Base-by-base conservation (phyloP, 176 grass and related monocot genomes). In the Carex cristatella region DNA sequence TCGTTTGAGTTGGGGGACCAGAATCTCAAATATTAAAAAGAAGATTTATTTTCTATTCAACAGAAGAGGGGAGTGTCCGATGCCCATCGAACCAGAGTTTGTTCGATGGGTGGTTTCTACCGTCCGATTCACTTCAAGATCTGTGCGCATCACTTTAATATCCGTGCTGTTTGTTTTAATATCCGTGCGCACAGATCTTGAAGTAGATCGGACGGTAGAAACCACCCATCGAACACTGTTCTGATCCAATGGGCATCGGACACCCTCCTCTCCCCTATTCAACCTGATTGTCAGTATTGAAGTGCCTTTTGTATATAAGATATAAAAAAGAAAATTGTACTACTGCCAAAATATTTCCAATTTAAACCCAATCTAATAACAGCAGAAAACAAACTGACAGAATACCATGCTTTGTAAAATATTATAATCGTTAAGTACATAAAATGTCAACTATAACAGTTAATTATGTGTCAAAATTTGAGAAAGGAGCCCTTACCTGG, bases 401-500 rank as follows among this genome's bases (percentile, higher is more conserved):
- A 57, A 30, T n/a, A 70, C 15, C 68, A 42, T 70, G 15, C 68
- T 70, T 74, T 78, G 23, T 33, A 27, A 55, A 78, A 56, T 78
- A 56, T 78, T 33, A 11, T 28, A 57, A 78, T 33, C 2, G 11
- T 57, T 15, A 9, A 51, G 69, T 49, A 76, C 23, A 32, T 55
- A 55, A 8, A 31, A 10, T 77, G 46, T 48, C 15, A 27, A 57
- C 51, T 8, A 11, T 57, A 33, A 78, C 74, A 78, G 51, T 31
- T 78, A 13, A 71, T 57, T 33, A 32, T 30, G 32, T 57, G 28
- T 57, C 23, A 33, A 77, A 55, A 35, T 33, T 57, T 78, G 51
- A 57, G 28, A 57, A 69, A 57, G 74, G 8, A 28, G 11, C 28
- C 37, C 28, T 56, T 57, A 90, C 89, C 81, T 31, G 60, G 18